phyloP scores from a whole-genome alignment of 2,329 filamentous ascomycete genomes.

The Cercospora sp. region DNA sequence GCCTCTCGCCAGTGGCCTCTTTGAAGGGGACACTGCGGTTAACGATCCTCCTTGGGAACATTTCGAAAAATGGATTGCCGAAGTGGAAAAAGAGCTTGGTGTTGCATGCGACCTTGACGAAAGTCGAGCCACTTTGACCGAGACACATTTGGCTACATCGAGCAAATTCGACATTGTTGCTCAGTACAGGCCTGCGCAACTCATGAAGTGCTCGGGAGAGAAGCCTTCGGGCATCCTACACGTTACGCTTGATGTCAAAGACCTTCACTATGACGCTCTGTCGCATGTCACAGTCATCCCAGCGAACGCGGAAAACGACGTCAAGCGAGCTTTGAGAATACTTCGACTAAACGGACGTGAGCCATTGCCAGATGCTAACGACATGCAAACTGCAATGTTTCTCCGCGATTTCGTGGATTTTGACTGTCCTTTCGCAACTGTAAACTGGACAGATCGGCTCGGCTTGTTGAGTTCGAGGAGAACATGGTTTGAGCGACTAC shows the following conservation, averaged over 20 bases:
- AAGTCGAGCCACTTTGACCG: not conserved
- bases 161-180: not conserved
- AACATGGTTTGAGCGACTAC: not conserved
- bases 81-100: not conserved
- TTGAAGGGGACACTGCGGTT: conserved; percentile 1
- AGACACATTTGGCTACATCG: not conserved
- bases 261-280: not conserved
- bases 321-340: not conserved
- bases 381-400: not conserved
- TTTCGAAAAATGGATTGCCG: conserved; percentile 5
- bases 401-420: not conserved
- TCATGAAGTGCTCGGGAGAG: not conserved
- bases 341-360: not conserved
- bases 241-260: conserved; percentile 6
- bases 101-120: not conserved
- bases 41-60: conserved; percentile 14
- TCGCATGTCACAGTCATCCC: conserved; percentile 8
- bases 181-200: not conserved
- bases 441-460: not conserved
- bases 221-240: conserved; percentile 8
- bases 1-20: not conserved
- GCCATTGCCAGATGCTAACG: not conserved
- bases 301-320: not conserved
- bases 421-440: not conserved
- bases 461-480: not conserved